A percentile compares a stretch with the other conserved stretches of the same genome.
Evolutionary conservation across 1,284 basidiomycete species (phyloP).

Genomic region (Cryptococcus sp.): DNA sequence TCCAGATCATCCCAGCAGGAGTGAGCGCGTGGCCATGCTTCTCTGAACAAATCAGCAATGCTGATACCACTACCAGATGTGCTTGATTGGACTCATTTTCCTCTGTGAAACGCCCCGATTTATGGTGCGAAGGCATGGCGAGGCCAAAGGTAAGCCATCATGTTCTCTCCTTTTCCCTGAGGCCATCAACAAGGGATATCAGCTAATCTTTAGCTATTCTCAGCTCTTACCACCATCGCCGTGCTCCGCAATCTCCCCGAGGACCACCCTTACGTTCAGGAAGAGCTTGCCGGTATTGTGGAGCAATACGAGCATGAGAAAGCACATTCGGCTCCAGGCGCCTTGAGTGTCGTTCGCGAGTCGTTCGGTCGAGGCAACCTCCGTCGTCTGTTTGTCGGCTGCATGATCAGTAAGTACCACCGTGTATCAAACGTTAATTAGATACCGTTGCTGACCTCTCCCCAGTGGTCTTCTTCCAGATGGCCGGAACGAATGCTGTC

Average conservation of each 20-base stretch:
- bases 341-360: slow-evolving; percentile 3
- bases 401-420: too few species aligned
- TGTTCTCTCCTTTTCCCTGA: too few species aligned
- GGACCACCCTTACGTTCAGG: slow-evolving; percentile 51
- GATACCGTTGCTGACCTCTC: too few species aligned
- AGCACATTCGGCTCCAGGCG: neutral
- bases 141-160: slow-evolving; percentile 24
- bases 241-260: slow-evolving; percentile 52
- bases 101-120: slow-evolving; percentile 57
- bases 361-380: slow-evolving; percentile 13
- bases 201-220: too few species aligned
- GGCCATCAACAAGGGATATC: too few species aligned
- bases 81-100: slow-evolving; percentile 54
- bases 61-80: slow-evolving; percentile 19
- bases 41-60: too few species aligned
- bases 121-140: slow-evolving; percentile 30
- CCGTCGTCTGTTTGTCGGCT: slow-evolving; percentile 11
- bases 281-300: slow-evolving; percentile 46
- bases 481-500: too few species aligned
- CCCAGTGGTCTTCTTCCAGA: too few species aligned
- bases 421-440: slow-evolving; percentile 6
- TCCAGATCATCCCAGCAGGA: slow-evolving; percentile 59
- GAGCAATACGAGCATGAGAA: slow-evolving; percentile 26
- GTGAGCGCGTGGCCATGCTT: neutral
- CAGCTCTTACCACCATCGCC: slow-evolving; percentile 53